These are phyloP conservation scores for Thermochaetoides thermophila DNA, from an alignment of 495 filamentous ascomycete genomes.

Conservation along the genomic window DNA sequence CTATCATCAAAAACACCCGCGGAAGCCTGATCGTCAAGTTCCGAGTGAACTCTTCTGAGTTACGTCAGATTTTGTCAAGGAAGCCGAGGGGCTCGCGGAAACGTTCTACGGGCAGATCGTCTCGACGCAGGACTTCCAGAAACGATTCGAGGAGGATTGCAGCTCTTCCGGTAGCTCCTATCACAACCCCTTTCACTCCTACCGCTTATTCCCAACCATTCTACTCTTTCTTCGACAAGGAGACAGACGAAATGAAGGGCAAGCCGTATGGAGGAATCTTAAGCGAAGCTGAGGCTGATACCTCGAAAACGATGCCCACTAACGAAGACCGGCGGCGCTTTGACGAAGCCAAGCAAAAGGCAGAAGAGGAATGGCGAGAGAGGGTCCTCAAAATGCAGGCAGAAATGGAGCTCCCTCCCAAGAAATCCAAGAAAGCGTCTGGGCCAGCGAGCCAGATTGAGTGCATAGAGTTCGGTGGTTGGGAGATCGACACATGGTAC, in stretches of 20 bases:
- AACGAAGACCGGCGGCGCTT: conserved; percentile 69
- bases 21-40: conserved; percentile 31
- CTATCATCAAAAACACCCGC: conserved; percentile 25
- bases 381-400: conserved; percentile 33
- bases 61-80: conserved; percentile 42
- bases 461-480: conserved; percentile 93
- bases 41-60: conserved; percentile 40
- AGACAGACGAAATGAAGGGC: conserved; percentile 73
- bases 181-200: conserved; percentile 37
- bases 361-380: conserved; percentile 79
- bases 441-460: conserved; percentile 91
- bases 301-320: conserved; percentile 69
- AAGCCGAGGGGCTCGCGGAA: conserved; percentile 34
- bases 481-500: conserved; percentile 98
- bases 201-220: conserved; percentile 48
- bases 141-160: conserved; percentile 6
- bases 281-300: conserved; percentile 78
- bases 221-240: conserved; percentile 72
- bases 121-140: conserved; percentile 8
- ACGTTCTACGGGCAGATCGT: conserved; percentile 20
- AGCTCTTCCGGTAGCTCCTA: too few species aligned
- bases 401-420: conserved; percentile 27
- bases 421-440: conserved; percentile 50
- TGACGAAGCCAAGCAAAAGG: conserved; percentile 71
- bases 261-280: conserved; percentile 96